phyloP scores from a whole-genome alignment of 164 flowering plant genomes.

The Vitis labrusca region DNA sequence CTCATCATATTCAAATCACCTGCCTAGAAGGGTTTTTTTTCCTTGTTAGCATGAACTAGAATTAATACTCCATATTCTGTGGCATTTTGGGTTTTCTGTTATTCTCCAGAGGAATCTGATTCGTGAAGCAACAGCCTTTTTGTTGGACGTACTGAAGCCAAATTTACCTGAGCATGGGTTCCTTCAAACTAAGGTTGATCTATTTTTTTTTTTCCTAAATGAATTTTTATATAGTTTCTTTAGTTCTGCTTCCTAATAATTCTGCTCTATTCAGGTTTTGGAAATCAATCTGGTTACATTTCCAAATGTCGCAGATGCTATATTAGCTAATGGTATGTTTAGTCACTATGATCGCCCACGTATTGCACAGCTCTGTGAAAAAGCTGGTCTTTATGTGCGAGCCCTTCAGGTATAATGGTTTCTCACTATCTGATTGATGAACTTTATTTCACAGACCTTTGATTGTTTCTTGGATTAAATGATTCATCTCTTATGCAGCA shows the following conservation, averaged over 20 bases:
- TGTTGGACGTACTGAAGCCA: slow-evolving; percentile 79
- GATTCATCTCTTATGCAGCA: slow-evolving; percentile 60
- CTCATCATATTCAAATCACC: no score
- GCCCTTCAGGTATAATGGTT: slow-evolving; percentile 70
- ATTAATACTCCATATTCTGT: no score
- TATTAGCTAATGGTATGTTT: slow-evolving; percentile 98
- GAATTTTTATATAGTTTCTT: not conserved
- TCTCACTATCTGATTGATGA: not conserved
- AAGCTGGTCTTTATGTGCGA: slow-evolving; percentile 88
- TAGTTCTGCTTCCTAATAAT: no score
- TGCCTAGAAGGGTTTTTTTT: no score
- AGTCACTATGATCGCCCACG: slow-evolving; percentile 99
- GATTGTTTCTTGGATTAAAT: slow-evolving; percentile 6
- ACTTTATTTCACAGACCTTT: slow-evolving; percentile 1
- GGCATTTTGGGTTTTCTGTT: not conserved
- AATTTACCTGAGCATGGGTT: slow-evolving; percentile 74
- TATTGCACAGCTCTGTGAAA: slow-evolving; percentile 98
- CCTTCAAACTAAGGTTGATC: slow-evolving; percentile 73
- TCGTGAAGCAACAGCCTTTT: slow-evolving; percentile 85
- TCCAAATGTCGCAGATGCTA: slow-evolving; percentile 99
- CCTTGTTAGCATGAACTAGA: no score
- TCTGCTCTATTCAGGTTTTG: slow-evolving; percentile 56
- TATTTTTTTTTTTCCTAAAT: not conserved
- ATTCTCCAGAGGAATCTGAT: slow-evolving; percentile 70
- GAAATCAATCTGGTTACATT: slow-evolving; percentile 97